These are phyloP conservation scores for Trametes coccinea DNA, from an alignment of 768 basidiomycete species.

Conservation along the genomic window DNA sequence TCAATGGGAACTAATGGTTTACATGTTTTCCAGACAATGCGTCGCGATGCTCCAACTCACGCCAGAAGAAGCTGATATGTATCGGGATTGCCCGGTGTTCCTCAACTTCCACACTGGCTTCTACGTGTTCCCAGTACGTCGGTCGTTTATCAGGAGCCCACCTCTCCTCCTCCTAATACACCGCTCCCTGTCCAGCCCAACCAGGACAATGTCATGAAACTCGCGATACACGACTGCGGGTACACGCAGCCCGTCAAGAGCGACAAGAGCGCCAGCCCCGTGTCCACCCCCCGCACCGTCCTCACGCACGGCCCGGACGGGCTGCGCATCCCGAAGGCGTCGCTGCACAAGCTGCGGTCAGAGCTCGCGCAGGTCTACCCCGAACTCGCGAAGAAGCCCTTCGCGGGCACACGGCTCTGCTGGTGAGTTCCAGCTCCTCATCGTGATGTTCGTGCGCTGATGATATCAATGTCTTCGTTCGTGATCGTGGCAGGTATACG, in stretches of 20 bases:
- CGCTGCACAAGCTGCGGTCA: conserved; percentile 50
- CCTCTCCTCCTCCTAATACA: neutral
- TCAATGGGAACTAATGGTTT: neutral
- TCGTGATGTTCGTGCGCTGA: neutral
- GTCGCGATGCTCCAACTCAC: conserved; percentile 78
- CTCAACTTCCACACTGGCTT: conserved; percentile 74
- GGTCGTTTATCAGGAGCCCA: neutral
- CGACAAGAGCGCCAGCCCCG: conserved; percentile 33
- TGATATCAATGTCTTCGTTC: neutral
- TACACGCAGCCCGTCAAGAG: conserved; percentile 46
- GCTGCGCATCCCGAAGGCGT: conserved; percentile 62
- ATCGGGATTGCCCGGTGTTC: conserved; percentile 65
- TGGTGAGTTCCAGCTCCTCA: conserved; percentile 54
- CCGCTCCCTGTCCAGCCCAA: conserved; percentile 52
- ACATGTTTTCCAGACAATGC: conserved; percentile 56
- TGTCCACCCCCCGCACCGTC: conserved; percentile 81
- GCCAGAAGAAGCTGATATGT: conserved; percentile 61
- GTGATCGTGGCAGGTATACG: conserved; percentile 64
- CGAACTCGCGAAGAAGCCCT: conserved; percentile 70
- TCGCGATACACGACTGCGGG: conserved; percentile 76
- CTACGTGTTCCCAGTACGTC: conserved; percentile 79
- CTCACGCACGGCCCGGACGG: conserved; percentile 57
- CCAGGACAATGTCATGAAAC: conserved; percentile 67
- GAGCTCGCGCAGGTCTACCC: conserved; percentile 68
- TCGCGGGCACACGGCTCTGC: conserved; percentile 76